Base-by-base conservation (phyloP, 2,329 filamentous ascomycete species). In the Botrytis paeoniae region DNA sequence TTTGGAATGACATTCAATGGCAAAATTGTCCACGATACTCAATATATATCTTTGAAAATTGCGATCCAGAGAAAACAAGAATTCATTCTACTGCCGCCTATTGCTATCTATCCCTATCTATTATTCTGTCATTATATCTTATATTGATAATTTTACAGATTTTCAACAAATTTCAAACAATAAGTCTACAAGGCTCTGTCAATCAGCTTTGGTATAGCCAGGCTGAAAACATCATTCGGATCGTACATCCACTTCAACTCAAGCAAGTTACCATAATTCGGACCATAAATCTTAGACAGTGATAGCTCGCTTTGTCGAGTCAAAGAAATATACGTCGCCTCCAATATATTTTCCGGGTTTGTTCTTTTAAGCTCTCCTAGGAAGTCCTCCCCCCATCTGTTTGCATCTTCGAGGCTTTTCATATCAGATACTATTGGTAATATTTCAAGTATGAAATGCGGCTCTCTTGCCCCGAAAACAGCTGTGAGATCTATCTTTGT, bases 371-470 rank as follows among this genome's bases (percentile, higher is more conserved):
- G 1, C 74, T 77, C 73, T 60, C 70, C 14, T 73, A 71, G 35
- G 76, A 73, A 35, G 25, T 65, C 14, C 59, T 65, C 35, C 0
- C 76, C 76, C 80, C 81, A 82, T 32, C 78, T 73, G 4, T 76
- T 73, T 29, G 76, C 74, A 29, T 75, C 76, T 8, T 75, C 70
- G 60, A 78, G 75, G 0, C 79, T 77, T 16, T 80, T 78, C 22
- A 73, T 72, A 3, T 76, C 74, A 12, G 69, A 60, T 7, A 78
- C 76, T 39, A 76, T 76, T 0, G 80, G 75, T 0, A 84, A 57
- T 37, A 83, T 77, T 74, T 84, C 82, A 9, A 84, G n/a, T 75
- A 83, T 78, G 51, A 80, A 78, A 73, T 84, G 82, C 20, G 80
- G 78, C 1, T 77, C 73, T 39, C 81, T 75, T 12, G 78, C 73